Base-by-base conservation (phyloP, 805 yeast species). In the Metschnikowia chrysomelidarum region DNA sequence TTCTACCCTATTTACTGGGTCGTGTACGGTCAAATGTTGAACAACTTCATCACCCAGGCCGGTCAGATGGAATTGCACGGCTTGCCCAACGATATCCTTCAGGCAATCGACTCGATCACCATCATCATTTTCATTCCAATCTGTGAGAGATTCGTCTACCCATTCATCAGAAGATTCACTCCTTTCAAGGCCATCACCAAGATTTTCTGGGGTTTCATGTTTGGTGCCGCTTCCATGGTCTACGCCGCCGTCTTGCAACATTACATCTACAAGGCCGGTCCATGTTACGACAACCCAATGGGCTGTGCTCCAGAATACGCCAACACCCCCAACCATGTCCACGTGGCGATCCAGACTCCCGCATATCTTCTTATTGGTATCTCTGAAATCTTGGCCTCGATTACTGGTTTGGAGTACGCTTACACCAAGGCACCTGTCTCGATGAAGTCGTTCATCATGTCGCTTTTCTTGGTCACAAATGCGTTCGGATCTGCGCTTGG, bases 401-500 rank as follows among this genome's bases (percentile, higher is more conserved):
- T 83, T 50, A 83, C 93, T 15, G 93, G 91, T 50, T 73, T 82
- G 49, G 93, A 85, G 64, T 83, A 82, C 54, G 94, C 94, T 13
- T 85, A 82, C 64, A 78, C 88, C 18, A 81, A 84, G 64, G 91
- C 93, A 5, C 93, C 93, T 26, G 71, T 70, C 7, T 62, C 73
- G 32, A 78, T 78, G 84, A 77, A 76, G 58, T 73, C 82, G 11
- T 73, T 78, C 53, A 72, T 78, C 50, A 77, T 78, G 79, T 70
- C 81, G 11, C 44, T 78, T 33, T 83, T 80, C 67, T 68, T 85
- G 52, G 62, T 84, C 38, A 82, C 84, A 26, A 79, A 71, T 47
- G 93, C 94, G n/a, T 50, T 81, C 33, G 88, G 93, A 40, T 73
- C 91, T 17, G 87, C 88, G 14, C 52, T 83, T 30, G 87, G 89